Evolutionary conservation across 257 asterid species (phyloP).

Genomic region (Voacanga thouarsii): DNA sequence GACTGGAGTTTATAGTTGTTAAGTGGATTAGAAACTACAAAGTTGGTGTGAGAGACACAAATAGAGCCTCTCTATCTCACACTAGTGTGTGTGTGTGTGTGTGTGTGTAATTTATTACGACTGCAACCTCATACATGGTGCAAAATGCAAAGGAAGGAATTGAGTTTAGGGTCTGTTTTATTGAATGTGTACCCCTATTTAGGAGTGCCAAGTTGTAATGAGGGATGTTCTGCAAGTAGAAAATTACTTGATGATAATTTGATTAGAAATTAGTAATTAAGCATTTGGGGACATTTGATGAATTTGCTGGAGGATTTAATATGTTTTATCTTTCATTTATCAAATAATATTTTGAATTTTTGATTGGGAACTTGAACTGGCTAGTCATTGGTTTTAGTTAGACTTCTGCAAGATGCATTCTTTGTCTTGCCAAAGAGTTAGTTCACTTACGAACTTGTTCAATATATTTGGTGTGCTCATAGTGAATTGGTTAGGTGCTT

Average conservation of each 20-base stretch:
- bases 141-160: no score
- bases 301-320: neutral
- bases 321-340: neutral
- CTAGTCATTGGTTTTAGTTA: neutral
- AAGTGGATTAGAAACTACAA: no score
- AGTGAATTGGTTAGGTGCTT: neutral
- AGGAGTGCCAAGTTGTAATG: neutral
- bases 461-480: neutral
- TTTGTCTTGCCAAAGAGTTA: neutral
- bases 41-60: no score
- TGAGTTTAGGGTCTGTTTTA: neutral
- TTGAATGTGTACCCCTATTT: neutral
- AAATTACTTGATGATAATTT: neutral
- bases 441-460: neutral
- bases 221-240: neutral
- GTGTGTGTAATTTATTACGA: no score
- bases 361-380: neutral
- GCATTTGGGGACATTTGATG: neutral
- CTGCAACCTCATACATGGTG: no score
- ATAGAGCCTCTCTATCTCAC: no score
- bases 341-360: neutral
- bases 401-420: neutral
- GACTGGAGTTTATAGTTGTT: no score
- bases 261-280: neutral
- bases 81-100: no score